A percentile compares a stretch with the other conserved stretches of the same genome.
These are phyloP conservation scores for Davidsoniella virescens DNA, from an alignment of 2,329 filamentous ascomycete species.

Conservation along the genomic window DNA sequence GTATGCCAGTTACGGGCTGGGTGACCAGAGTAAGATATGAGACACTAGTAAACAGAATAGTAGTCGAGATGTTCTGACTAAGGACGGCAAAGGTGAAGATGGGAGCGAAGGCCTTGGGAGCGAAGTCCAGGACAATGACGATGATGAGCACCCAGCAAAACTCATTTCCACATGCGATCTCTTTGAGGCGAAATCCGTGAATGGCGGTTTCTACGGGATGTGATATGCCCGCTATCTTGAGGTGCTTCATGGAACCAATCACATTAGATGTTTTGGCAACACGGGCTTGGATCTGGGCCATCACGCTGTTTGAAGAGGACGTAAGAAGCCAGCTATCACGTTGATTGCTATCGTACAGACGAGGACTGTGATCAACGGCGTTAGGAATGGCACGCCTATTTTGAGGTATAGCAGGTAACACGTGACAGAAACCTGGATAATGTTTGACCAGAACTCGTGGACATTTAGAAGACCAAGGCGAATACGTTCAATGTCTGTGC, in stretches of 20 bases:
- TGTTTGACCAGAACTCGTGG: conserved; percentile 27
- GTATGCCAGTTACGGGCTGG: conserved; percentile 13
- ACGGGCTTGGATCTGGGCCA: conserved; percentile 21
- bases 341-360: conserved; percentile 13
- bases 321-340: conserved; percentile 13
- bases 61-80: conserved; percentile 19
- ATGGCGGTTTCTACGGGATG: conserved; percentile 17
- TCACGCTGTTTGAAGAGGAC: conserved; percentile 20
- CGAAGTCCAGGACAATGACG: conserved; percentile 21
- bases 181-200: conserved; percentile 18
- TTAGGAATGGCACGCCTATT: conserved; percentile 30
- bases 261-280: conserved; percentile 20
- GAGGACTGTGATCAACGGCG: conserved; percentile 29
- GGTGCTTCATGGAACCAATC: conserved; percentile 20
- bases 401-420: conserved; percentile 31
- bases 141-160: conserved; percentile 22
- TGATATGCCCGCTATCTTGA: conserved; percentile 17
- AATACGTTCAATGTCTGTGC: conserved; percentile 29
- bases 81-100: conserved; percentile 20
- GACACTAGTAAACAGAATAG: conserved; percentile 24
- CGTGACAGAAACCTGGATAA: conserved; percentile 27
- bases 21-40: conserved; percentile 15
- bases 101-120: conserved; percentile 21
- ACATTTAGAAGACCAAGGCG: conserved; percentile 19
- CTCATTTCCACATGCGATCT: conserved; percentile 18